Percentiles rank a stretch among this genome's conserved stretches.
These are phyloP conservation scores for Aspergillus glaucus DNA, from an alignment of 2,329 filamentous ascomycete species.

Conservation along the genomic window DNA sequence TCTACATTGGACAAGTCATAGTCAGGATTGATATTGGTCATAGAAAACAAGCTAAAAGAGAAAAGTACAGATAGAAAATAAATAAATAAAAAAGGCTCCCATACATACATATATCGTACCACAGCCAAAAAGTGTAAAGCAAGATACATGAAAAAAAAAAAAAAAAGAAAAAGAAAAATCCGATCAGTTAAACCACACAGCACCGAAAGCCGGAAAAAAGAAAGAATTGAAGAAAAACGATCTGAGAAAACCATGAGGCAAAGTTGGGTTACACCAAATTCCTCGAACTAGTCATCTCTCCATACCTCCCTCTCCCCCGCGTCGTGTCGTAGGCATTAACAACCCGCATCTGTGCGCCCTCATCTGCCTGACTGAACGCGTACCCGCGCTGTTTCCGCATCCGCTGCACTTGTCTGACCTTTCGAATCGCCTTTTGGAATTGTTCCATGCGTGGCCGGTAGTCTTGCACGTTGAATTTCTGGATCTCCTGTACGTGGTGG, in stretches of 20 bases:
- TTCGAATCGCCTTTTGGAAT: slow-evolving; percentile 98
- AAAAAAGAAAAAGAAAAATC: not conserved
- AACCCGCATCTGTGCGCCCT: slow-evolving; percentile 80
- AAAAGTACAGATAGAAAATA: not conserved
- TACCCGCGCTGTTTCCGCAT: slow-evolving; percentile 99
- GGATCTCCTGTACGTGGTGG: slow-evolving; percentile 98
- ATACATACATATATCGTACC: not conserved
- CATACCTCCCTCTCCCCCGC: slow-evolving; percentile 80
- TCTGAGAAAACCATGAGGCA: not conserved
- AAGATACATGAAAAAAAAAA: not conserved
- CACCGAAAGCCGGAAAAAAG: not conserved
- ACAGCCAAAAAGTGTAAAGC: not conserved
- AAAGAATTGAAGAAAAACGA: not conserved
- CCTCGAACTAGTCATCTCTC: slow-evolving; percentile 76
- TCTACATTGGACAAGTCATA: not conserved
- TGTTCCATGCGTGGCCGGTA: slow-evolving; percentile 98
- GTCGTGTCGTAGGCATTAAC: slow-evolving; percentile 98
- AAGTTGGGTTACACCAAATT: slow-evolving; percentile 17
- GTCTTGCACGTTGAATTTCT: slow-evolving; percentile 99
- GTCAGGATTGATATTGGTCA: too few species aligned
- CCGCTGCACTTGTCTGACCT: slow-evolving; percentile 94
- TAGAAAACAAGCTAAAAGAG: not conserved
- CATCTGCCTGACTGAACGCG: slow-evolving; percentile 95
- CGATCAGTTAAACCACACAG: not conserved
- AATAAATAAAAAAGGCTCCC: not conserved